Percentiles rank a stretch among this genome's conserved stretches.
phyloP scores from a whole-genome alignment of 2,329 filamentous ascomycete genomes.

The Onygenales sp. region DNA sequence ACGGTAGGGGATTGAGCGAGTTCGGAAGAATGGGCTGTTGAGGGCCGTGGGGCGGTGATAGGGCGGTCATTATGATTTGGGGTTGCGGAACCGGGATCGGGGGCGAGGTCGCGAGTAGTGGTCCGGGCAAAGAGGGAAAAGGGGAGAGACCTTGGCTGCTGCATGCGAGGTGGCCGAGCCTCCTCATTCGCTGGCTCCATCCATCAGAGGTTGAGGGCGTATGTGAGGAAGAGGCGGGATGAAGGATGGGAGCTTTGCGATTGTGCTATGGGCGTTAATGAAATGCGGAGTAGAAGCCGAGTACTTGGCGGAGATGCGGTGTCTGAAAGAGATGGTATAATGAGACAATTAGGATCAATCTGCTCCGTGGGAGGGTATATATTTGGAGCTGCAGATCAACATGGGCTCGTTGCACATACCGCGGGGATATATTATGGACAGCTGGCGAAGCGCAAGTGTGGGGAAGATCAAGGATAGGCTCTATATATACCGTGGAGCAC shows the following conservation, averaged over 20 bases:
- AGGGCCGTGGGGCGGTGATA: background rate
- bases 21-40: background rate
- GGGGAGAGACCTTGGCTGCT: constrained; percentile 5
- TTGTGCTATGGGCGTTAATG: constrained; percentile 35
- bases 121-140: background rate
- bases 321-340: constrained; percentile 39
- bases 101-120: background rate
- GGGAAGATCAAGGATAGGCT: no score
- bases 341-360: constrained; percentile 25
- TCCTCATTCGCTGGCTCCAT: constrained; percentile 34
- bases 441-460: no score
- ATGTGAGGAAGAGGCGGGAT: no score
- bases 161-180: constrained; percentile 22
- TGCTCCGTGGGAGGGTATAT: no score
- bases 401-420: no score
- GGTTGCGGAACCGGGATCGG: background rate
- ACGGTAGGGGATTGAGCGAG: constrained; percentile 11
- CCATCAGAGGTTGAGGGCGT: constrained; percentile 22
- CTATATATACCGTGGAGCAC: no score
- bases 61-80: background rate
- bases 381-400: no score
- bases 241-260: no score
- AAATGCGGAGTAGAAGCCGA: constrained; percentile 78
- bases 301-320: constrained; percentile 64
- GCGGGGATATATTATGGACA: no score